Base-by-base conservation (phyloP, 1,139 yeast genomes). In the Arxiozyma heterogenica region DNA sequence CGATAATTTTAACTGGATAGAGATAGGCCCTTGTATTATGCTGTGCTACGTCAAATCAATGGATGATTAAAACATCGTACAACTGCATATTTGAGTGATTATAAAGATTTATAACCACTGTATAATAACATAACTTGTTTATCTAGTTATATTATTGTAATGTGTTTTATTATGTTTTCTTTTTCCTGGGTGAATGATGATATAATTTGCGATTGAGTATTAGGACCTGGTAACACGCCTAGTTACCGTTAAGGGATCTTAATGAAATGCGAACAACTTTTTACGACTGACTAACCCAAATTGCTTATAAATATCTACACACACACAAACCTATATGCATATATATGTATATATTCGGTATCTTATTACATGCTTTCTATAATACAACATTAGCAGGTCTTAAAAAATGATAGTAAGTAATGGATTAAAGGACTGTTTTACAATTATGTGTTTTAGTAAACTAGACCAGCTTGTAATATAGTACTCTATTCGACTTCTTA, bases 161-260 rank as follows among this genome's bases (percentile, higher is more conserved):
- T 34, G 39, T 34, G 39, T 34, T 34, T 34, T 34, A 12, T 50
- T 15, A 20, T 18, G 12, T 49, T 27, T 55, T 42, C 21, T 48
- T 43, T 43, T 17, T n/a, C 38, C 49, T 46, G 49, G 18, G 21
- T 38, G 42, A 25, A 67, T 75, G 81, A 77, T 77, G 81, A 75
- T 73, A 72, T 81, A 82, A 81, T 82, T 82, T 82, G 86, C 86
- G 86, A 76, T 81, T 76, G 78, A 82, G 73, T 65, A 63, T 57
- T 61, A 53, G 47, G 54, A 55, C 51, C 68, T 69, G 67, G 77
- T 68, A 67, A 72, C 79, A 70, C 64, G 79, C 79, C 80, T 73
- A 72, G 78, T 73, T 70, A 46, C 71, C 73, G 64, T 55, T 61
- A 66, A 61, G 69, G 73, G 71, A 60, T 56, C 55, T 59, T 61